These are phyloP conservation scores for Coniella lustricola DNA, from an alignment of 2,329 filamentous ascomycete species.

Conservation along the genomic window DNA sequence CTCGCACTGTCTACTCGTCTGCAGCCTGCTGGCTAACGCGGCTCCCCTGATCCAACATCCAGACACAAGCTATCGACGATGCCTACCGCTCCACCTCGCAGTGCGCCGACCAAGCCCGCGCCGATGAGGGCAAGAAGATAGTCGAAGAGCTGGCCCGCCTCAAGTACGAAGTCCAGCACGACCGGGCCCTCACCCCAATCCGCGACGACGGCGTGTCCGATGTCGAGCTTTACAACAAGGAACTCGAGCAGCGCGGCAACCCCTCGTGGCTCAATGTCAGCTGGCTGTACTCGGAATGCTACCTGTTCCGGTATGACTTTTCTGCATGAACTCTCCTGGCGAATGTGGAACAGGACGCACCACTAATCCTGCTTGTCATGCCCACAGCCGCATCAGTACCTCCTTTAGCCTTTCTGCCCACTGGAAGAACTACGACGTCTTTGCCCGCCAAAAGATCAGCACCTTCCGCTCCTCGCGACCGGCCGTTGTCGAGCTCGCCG, in stretches of 20 bases:
- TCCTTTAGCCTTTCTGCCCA: slow-evolving; percentile 69
- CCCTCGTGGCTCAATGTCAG: slow-evolving; percentile 76
- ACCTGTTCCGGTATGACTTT: slow-evolving; percentile 80
- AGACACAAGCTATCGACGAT: slow-evolving; percentile 93
- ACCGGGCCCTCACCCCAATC: slow-evolving; percentile 70
- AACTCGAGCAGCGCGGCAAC: slow-evolving; percentile 66
- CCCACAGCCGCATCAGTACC: slow-evolving; percentile 62
- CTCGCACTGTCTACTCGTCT: neutral
- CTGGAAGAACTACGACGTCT: slow-evolving; percentile 90
- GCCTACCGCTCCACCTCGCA: slow-evolving; percentile 67
- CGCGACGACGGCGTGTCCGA: slow-evolving; percentile 71
- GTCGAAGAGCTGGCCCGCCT: slow-evolving; percentile 70
- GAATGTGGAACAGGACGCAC: neutral
- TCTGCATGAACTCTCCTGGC: too few species aligned
- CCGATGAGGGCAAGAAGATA: slow-evolving; percentile 78
- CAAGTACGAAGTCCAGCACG: slow-evolving; percentile 93
- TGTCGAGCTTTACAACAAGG: slow-evolving; percentile 75
- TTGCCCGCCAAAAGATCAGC: slow-evolving; percentile 79
- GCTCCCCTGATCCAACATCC: neutral
- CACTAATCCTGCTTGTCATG: neutral
- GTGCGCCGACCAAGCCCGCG: slow-evolving; percentile 54
- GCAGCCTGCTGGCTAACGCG: neutral
- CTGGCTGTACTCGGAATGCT: slow-evolving; percentile 93
- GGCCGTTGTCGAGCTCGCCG: slow-evolving; percentile 42
- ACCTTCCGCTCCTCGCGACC: slow-evolving; percentile 89